Evolutionary conservation across 345 rosid genomes (phyloP), one percentile per base, ranked within the genome.

Genomic region (Viola odorata): DNA sequence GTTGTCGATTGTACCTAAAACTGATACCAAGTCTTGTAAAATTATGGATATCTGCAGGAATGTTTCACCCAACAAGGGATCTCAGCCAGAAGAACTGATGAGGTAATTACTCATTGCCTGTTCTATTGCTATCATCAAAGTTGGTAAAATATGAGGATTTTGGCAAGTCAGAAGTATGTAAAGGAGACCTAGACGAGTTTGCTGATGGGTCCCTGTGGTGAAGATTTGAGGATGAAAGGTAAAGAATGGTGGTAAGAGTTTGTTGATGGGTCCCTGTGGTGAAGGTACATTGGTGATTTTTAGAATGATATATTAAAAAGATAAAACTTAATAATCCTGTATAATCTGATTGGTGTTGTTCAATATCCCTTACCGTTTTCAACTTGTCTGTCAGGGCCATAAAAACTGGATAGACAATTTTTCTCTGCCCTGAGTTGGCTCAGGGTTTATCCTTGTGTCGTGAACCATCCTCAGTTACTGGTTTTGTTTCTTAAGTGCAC

Each of bases 51-150:
- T 38, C 57, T 74, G 48, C 82, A 88, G 94, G 82, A 80, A 70
- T 23, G 45, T 51, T 65, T 50, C 69, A 4, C 38, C 75, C 1
- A 74, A 23, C 38, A 81, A 77, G 45, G 78, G 62, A 49, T 77
- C 84, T 36, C 74, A 44, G 5, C 75, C 73, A 9, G 97, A 88
- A 66, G 96, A 91, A 73, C 57, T 88, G 50, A 74, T 87, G 81
- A 91, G 98, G 96, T 91, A 81, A 81, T 37, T 10, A 50, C 16
- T 9, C 61, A 36, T 40, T 42, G 38, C 40, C 16, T 39, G 12
- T 45, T 13, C 41, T 57, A 10, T 44, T 52, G n/a, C 40, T 9
- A 9, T 9, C 3, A 10, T 14, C 41, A 48, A 32, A 45, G 37
- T 7, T 42, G 57, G 59, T 45, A 9, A 60, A 8, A 9, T 66